Evolutionary conservation across 1,139 yeast species (phyloP).

Genomic region (Magnusiomyces tetraspermus): DNA sequence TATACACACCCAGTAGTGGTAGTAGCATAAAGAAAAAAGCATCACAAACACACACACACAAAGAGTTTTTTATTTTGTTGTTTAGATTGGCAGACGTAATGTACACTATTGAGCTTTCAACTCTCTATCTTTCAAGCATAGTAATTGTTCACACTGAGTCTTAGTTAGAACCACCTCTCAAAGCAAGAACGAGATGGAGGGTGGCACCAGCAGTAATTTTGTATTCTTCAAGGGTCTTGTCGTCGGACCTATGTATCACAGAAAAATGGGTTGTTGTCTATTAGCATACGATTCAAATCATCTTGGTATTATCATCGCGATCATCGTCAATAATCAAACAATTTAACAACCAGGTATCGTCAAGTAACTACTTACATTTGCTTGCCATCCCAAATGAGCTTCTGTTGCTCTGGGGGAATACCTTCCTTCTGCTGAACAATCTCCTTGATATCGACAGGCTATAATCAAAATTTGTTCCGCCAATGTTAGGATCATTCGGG

Average conservation of each 20-base stretch:
- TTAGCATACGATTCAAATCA: background rate
- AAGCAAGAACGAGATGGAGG: constrained; percentile 77
- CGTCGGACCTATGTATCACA: constrained; percentile 45
- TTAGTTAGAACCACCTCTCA: constrained; percentile 60
- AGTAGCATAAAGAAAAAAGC: no score
- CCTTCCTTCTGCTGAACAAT: constrained; percentile 95
- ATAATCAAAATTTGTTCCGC: constrained; percentile 1
- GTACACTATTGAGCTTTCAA: no score
- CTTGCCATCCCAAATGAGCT: constrained; percentile 83
- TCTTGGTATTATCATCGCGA: no score
- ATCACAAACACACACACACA: no score
- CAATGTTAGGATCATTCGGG: background rate
- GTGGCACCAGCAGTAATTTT: constrained; percentile 62
- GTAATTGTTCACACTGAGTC: no score
- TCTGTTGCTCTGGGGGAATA: constrained; percentile 92
- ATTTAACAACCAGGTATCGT: background rate
- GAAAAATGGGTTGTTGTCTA: background rate
- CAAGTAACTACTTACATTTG: constrained; percentile 49
- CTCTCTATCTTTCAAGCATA: no score
- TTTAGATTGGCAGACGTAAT: no score
- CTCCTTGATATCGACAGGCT: constrained; percentile 77
- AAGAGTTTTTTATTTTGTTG: no score
- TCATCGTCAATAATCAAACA: background rate
- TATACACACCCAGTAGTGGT: no score
- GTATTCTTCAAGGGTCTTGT: constrained; percentile 56